Evolutionary conservation across 805 yeast species (phyloP), one percentile per base, ranked within the genome.

Genomic region (Zygosaccharomyces bailii): DNA sequence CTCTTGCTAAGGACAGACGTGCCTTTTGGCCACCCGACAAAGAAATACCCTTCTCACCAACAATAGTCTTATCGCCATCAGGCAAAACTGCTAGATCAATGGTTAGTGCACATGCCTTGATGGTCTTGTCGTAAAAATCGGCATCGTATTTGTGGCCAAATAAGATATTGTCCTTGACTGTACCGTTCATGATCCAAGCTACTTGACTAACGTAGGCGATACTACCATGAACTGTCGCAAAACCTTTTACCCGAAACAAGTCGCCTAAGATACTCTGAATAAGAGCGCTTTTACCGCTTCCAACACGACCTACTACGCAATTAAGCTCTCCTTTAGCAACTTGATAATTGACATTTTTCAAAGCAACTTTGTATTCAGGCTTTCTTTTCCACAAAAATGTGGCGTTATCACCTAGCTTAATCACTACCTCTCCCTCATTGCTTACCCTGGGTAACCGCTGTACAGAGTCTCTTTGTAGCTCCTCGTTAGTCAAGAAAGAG

Each of bases 11-110:
- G 1, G 96, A 82, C 29, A 93, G 74, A 63, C 99, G 81, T 0
- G 99, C 98, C 73, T 93, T 93, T 66, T 93, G 99, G 35, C 99
- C 99, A 41, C 99, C 99, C 33, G 96, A 86, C 39, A 93, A 73
- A 10, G 97, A 87, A 41, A 93, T 90, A 52, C 99, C 99, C 64
- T 91, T 88, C 69, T 93, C 99, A 51, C 99, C 99, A 46, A 93
- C 98, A 55, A 86, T 79, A 4, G 99, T 93, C 41, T 73, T 74
- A 63, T 93, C 98, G 43, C 96, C 96, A 59, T 87, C 86, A 1
- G 96, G 88, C 48, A 93, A 74, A 23, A 82, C 79, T 23, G 76
- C 78, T 49, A 93, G 71, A 69, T 93, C 99, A 20, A 80, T 80
- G 9, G 74, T 66, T 54, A 93, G 75, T 10, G 95, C 96, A 73